Percentiles rank a stretch among this genome's conserved stretches.
phyloP scores from a whole-genome alignment of 495 filamentous ascomycete genomes.

The Xylaria palmicola region DNA sequence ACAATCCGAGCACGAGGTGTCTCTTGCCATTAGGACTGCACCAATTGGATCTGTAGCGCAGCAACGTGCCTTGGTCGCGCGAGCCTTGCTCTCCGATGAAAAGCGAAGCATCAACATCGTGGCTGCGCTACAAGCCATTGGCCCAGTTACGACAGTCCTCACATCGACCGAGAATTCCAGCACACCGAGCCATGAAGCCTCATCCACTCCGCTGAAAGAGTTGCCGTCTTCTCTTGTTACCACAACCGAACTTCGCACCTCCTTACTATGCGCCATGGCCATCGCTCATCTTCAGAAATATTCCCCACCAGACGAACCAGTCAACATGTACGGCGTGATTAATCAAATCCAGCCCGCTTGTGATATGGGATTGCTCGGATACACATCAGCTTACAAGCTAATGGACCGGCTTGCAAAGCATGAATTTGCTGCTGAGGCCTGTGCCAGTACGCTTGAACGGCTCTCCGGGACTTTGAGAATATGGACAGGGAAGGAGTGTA shows the following conservation, averaged over 20 bases:
- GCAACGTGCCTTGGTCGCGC: conserved; percentile 73
- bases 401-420: conserved; percentile 59
- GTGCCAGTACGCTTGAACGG: conserved; percentile 47
- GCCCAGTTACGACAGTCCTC: conserved; percentile 35
- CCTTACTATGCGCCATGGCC: conserved; percentile 79
- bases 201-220: conserved; percentile 27
- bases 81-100: conserved; percentile 56
- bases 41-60: conserved; percentile 76
- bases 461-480: conserved; percentile 53
- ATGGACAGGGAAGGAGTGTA: conserved; percentile 49
- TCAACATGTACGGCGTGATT: conserved; percentile 45
- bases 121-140: conserved; percentile 53
- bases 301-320: conserved; percentile 34
- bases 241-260: conserved; percentile 44
- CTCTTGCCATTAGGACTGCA: conserved; percentile 69
- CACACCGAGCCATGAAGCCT: conserved; percentile 15
- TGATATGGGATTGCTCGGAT: conserved; percentile 71
- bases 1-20: conserved; percentile 54
- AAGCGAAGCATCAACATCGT: conserved; percentile 55
- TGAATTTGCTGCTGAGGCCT: conserved; percentile 48
- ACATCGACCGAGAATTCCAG: conserved; percentile 18
- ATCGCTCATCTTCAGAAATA: conserved; percentile 63
- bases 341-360: conserved; percentile 48
- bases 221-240: conserved; percentile 47
- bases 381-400: conserved; percentile 70